Evolutionary conservation across 768 basidiomycete species (phyloP), one percentile per base, ranked within the genome.

Genomic region (Melanogaster broomeanus): DNA sequence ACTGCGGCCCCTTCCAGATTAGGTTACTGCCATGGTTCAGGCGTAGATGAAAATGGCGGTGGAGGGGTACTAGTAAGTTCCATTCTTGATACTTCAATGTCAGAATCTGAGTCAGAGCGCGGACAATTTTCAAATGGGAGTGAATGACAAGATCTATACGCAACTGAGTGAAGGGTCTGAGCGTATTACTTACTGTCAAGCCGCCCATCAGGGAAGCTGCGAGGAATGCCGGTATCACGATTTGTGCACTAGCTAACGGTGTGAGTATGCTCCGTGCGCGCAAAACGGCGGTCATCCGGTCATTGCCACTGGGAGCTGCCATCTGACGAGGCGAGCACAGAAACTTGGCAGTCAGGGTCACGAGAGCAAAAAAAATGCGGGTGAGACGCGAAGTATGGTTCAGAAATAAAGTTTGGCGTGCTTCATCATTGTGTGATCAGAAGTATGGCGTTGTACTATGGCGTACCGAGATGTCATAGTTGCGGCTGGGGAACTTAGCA

Each of bases 11-110:
- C 63, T 56, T 62, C 66, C 19, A 46, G 62, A 68, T 3, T 39
- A 49, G 60, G 18, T 7, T 18, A 10, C 46, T 25, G 40, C 48
- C 39, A 42, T 44, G 49, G 45, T 52, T 47, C 27, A 25, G 59
- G 67, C 64, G 64, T 69, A 70, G 57, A 70, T 70, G 69, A 71
- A 70, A 42, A 30, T 45, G 46, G 34, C 49, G 52, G 18, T 51
- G 21, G 42, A 27, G 49, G 30, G n/a, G n/a, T n/a, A n/a, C n/a
- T n/a, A n/a, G 25, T 33, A 35, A 51, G 40, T 54, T 61, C 54
- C 57, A 65, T 69, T 65, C 49, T 41, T 10, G 12, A 45, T 58
- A 63, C 45, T 48, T 35, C 12, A 44, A 45, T 48, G 43, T 21
- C 12, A 31, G 30, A 44, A 30, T 41, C 34, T 6, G 46, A 48